A percentile compares a stretch with the other conserved stretches of the same genome.
phyloP scores from a whole-genome alignment of 2,329 filamentous ascomycete genomes.

The Dactylellina sp. region DNA sequence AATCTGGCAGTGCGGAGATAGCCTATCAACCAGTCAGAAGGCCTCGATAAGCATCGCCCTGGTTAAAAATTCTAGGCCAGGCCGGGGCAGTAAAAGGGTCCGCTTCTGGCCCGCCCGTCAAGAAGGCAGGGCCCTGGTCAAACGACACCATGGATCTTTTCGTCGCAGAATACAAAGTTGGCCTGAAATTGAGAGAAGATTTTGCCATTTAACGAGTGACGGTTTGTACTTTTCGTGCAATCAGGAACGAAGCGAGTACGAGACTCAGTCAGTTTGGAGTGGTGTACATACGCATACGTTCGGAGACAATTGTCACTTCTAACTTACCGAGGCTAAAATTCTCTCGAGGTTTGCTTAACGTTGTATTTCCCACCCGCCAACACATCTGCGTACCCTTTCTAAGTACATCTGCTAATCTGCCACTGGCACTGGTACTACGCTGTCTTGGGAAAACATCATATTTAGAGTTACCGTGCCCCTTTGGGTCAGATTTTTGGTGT shows the following conservation, averaged over 20 bases:
- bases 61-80: constrained; percentile 1
- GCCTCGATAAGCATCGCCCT: constrained; percentile 42
- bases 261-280: too few relatives aligned
- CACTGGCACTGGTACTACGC: too few relatives aligned
- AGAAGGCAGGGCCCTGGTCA: too few relatives aligned
- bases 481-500: too few relatives aligned
- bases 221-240: too few relatives aligned
- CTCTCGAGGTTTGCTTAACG: neutral
- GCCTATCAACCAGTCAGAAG: constrained; percentile 51
- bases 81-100: constrained; percentile 27
- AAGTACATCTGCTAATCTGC: neutral
- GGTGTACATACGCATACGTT: too few relatives aligned
- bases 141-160: neutral
- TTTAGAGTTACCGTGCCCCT: too few relatives aligned
- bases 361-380: constrained; percentile 33
- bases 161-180: constrained; percentile 2
- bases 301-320: too few relatives aligned
- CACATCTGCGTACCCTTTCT: constrained; percentile 15
- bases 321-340: neutral
- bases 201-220: too few relatives aligned
- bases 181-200: neutral
- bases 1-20: constrained; percentile 36
- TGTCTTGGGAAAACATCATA: too few relatives aligned
- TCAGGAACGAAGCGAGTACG: too few relatives aligned
- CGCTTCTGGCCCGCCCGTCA: constrained; percentile 17